Conservation (phyloP, 768 basidiomycete genomes). For the Melanogaster broomeanus region DNA sequence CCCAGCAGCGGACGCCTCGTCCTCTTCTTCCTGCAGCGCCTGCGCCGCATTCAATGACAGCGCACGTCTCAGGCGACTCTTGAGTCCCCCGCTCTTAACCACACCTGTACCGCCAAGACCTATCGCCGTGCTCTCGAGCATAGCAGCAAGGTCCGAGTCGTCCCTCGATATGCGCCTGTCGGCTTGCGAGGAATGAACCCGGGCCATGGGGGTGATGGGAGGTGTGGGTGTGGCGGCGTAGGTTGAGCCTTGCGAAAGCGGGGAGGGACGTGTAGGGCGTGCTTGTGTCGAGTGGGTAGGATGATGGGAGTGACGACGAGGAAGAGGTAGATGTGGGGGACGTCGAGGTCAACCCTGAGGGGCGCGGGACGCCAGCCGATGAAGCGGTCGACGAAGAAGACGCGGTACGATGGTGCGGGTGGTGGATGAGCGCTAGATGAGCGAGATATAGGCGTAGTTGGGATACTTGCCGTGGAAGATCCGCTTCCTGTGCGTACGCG, state of each 20-base stretch:
- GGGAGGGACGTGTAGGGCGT: constrained; percentile 33
- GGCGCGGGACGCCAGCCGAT: constrained; percentile 19
- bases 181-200: constrained; percentile 42
- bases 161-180: constrained; percentile 80
- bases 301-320: constrained; percentile 30
- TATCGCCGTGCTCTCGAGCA: constrained; percentile 44
- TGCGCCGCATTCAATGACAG: constrained; percentile 63
- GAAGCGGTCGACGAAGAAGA: constrained; percentile 31
- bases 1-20: constrained; percentile 29
- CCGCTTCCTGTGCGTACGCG: constrained; percentile 33
- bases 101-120: constrained; percentile 34
- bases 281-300: constrained; percentile 27
- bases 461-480: constrained; percentile 23
- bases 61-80: constrained; percentile 74
- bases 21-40: constrained; percentile 57
- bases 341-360: constrained; percentile 28
- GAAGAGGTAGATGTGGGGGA: constrained; percentile 27
- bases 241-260: constrained; percentile 35
- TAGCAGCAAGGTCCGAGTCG: constrained; percentile 67
- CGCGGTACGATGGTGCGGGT: constrained; percentile 32
- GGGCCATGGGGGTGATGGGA: constrained; percentile 12
- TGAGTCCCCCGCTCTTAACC: constrained; percentile 69
- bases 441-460: constrained; percentile 8
- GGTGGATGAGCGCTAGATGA: constrained; percentile 25
- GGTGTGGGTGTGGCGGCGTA: constrained; percentile 17